Conservation (phyloP, 257 asterid species). For the Catharanthus roseus region DNA sequence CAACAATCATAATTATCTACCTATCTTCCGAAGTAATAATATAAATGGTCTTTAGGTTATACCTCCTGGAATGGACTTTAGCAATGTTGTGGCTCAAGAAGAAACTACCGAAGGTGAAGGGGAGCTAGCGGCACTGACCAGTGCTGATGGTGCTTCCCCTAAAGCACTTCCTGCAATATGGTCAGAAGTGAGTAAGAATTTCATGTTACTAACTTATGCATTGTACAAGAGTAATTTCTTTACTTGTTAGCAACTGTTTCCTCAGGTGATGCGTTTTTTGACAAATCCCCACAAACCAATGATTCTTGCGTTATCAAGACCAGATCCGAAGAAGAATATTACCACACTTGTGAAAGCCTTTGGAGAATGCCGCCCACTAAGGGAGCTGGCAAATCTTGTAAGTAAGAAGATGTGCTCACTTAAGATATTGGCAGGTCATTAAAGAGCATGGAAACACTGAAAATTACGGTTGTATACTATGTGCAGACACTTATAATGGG, state of each 20-base stretch:
- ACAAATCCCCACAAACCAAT: constrained; percentile 89
- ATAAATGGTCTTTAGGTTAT: constrained; percentile 41
- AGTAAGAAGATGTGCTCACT: constrained; percentile 14
- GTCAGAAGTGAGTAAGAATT: constrained; percentile 55
- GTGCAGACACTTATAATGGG: constrained; percentile 84
- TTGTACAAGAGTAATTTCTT: not conserved
- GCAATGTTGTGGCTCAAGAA: constrained; percentile 64
- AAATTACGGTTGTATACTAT: not conserved
- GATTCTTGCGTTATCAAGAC: constrained; percentile 79
- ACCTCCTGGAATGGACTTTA: constrained; percentile 91
- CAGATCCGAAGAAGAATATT: constrained; percentile 78
- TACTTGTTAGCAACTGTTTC: constrained; percentile 5
- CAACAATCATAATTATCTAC: not conserved
- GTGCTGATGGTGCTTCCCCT: constrained; percentile 60
- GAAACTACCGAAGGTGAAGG: constrained; percentile 55
- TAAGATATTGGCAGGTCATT: not conserved
- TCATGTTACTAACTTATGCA: not conserved
- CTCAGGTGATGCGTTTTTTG: constrained; percentile 72
- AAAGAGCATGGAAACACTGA: not conserved
- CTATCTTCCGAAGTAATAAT: not conserved
- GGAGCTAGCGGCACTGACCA: constrained; percentile 47
- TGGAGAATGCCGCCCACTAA: constrained; percentile 74
- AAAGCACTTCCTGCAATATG: constrained; percentile 64
- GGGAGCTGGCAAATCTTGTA: constrained; percentile 88
- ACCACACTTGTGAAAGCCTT: constrained; percentile 74